Evolutionary conservation across 2,329 filamentous ascomycete genomes (phyloP), one percentile per base, ranked within the genome.

Genomic region (Diaporthe longicolla): DNA sequence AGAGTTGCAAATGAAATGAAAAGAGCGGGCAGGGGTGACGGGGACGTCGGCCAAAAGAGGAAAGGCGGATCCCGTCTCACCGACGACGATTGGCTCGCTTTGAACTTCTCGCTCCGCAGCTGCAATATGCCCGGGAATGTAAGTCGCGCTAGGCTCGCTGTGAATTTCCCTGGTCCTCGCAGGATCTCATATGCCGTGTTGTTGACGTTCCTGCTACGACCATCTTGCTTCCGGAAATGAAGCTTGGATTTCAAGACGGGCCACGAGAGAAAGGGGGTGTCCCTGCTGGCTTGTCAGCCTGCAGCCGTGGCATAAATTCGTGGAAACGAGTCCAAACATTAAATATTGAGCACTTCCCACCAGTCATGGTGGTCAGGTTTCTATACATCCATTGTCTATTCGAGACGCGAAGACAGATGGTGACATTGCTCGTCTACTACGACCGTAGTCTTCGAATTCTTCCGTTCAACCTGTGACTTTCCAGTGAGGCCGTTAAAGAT

Each of bases 201-300:
- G 32, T 50, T 8, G 48, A 15, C 9, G n/a, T 68, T 68, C 15
- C 13, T 68, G 19, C 32, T 68, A 35, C 63, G 9, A 54, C 63
- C 11, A 54, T 68, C 48, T 68, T 54, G 48, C 45, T 68, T 68
- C 32, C 63, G 63, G 48, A 68, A 54, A 68, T 54, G 63, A 68
- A 37, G 48, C 48, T 54, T 37, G 32, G 29, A 54, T 40, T 68
- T 40, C 32, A 24, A 68, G 21, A 37, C 48, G 29, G 32, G 48
- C 26, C 29, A 11, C 48, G 48, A 21, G 45, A 26, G 48, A 68
- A 68, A 26, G 48, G 63, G 45, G 11, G 2, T 68, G 26, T 26
- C 45, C 48, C 63, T 54, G 32, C n/a, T 54, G 8, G 29, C 29
- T 19, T 15, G 15, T 21, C 29, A 54, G 48, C n/a, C 17, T 9